Percentiles rank a stretch among this genome's conserved stretches.
Evolutionary conservation across 257 asterid genomes (phyloP).

Genomic region (Solanum etuberosum): DNA sequence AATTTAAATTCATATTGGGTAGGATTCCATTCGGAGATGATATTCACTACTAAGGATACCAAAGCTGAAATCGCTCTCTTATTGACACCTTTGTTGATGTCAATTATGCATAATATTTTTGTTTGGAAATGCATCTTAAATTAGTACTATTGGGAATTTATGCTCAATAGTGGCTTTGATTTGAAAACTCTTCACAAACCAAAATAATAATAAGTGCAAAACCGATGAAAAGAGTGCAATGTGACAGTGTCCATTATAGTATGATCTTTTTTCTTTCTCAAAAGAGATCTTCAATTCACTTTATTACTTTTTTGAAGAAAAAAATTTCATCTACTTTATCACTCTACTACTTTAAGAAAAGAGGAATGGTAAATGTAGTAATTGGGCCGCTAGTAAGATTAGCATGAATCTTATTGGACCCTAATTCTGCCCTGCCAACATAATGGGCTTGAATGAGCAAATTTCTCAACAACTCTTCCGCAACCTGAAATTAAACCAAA

Average conservation of each 20-base stretch:
- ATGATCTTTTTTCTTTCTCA: neutral
- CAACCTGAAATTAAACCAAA: neutral
- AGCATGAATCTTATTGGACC: neutral
- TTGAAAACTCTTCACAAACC: neutral
- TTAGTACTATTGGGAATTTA: neutral
- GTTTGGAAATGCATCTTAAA: neutral
- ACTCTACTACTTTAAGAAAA: neutral
- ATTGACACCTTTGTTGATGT: neutral
- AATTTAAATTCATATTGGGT: too few species aligned
- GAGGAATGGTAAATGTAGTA: neutral
- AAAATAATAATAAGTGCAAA: neutral
- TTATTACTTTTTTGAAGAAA: too few species aligned
- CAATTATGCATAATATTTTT: neutral
- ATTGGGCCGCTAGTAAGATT: neutral
- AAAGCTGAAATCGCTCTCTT: neutral
- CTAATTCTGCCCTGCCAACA: neutral
- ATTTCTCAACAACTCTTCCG: neutral
- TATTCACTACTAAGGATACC: too few species aligned
- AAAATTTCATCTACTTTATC: too few species aligned
- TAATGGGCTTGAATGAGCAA: neutral
- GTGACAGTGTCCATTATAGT: neutral
- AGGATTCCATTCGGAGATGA: too few species aligned
- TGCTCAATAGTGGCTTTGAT: neutral
- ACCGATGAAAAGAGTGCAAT: neutral
- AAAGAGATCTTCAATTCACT: neutral